A percentile compares a stretch with the other conserved stretches of the same genome.
Conservation (phyloP, 306 rosid genomes). For the Vachellia pachyceras region DNA sequence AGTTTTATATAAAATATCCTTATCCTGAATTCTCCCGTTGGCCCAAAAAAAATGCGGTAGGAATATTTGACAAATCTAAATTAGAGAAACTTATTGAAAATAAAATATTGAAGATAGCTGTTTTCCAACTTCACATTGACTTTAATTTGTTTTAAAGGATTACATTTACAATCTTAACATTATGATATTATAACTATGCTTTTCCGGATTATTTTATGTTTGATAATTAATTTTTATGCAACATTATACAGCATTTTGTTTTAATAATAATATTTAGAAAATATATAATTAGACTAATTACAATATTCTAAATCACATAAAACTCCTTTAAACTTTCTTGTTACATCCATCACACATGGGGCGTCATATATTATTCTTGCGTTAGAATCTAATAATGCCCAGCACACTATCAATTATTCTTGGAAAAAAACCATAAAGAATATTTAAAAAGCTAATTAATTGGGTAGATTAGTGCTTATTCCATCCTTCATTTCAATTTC, state of each 20-base stretch:
- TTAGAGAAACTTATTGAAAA: background rate
- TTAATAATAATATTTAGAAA: too few relatives aligned
- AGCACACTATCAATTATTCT: background rate
- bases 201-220: background rate
- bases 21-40: background rate
- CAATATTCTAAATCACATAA: too few relatives aligned
- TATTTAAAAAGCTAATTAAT: background rate
- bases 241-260: background rate
- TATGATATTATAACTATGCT: too few relatives aligned
- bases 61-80: background rate
- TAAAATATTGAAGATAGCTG: background rate
- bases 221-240: background rate
- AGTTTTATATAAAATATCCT: background rate
- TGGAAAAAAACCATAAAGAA: background rate
- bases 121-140: background rate
- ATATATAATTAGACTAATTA: background rate
- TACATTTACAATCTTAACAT: background rate
- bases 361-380: background rate
- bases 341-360: background rate
- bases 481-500: background rate
- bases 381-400: background rate
- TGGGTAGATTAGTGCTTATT: background rate
- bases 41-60: too few relatives aligned
- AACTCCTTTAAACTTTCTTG: too few relatives aligned
- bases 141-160: background rate